phyloP scores from a whole-genome alignment of 257 asterid species.

The Ocimum tenuiflorum region DNA sequence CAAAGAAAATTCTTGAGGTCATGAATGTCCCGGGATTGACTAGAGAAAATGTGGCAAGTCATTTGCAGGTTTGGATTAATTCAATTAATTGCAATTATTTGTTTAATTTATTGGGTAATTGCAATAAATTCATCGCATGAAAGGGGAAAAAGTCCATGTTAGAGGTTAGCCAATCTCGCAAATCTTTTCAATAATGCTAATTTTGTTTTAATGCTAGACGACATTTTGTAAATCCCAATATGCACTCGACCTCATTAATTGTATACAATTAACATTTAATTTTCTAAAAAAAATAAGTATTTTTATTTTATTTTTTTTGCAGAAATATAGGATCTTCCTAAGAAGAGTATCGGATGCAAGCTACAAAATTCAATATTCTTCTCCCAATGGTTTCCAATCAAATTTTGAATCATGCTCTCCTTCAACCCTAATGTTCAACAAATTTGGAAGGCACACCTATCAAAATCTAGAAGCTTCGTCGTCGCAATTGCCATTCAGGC shows the following conservation, averaged over 20 bases:
- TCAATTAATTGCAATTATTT: background rate
- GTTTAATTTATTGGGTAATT: background rate
- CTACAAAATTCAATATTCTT: slow-evolving; percentile 18
- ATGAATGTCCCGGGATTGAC: slow-evolving; percentile 54
- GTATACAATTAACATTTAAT: too few relatives aligned
- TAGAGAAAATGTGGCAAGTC: slow-evolving; percentile 62
- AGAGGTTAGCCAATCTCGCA: too few relatives aligned
- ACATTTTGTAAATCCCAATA: too few relatives aligned
- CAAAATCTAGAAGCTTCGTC: slow-evolving; percentile 10
- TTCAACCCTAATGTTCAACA: slow-evolving; percentile 8
- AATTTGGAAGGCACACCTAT: background rate
- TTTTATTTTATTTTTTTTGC: background rate
- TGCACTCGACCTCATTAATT: too few relatives aligned
- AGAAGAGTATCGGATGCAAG: slow-evolving; percentile 40
- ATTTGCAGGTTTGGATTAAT: slow-evolving; percentile 43
- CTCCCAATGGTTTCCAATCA: background rate
- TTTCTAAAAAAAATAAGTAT: too few relatives aligned
- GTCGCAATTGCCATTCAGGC: background rate
- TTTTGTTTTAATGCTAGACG: too few relatives aligned
- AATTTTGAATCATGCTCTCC: background rate
- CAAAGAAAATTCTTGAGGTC: slow-evolving; percentile 41
- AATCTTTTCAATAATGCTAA: too few relatives aligned
- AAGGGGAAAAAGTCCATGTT: too few relatives aligned
- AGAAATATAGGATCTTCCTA: slow-evolving; percentile 50
- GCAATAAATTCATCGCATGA: background rate